Percentiles rank a stretch among this genome's conserved stretches.
Evolutionary conservation across 106 monocot species (phyloP).

Genomic region (Narthecium ossifragum): DNA sequence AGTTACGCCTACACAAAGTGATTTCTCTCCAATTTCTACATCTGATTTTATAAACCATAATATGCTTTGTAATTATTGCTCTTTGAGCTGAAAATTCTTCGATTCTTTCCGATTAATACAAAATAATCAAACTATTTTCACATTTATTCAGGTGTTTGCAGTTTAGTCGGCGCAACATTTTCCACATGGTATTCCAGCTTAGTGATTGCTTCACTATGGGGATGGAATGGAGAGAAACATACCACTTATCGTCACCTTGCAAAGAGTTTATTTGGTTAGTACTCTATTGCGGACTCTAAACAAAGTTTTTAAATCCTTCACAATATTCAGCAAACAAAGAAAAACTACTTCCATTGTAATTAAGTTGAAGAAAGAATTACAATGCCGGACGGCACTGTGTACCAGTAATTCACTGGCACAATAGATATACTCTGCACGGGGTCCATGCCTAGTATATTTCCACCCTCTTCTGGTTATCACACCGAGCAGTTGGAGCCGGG

Average conservation of each 20-base stretch:
- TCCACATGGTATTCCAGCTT: slow-evolving; percentile 55
- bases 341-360: neutral
- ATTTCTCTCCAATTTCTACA: no score
- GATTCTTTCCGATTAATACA: neutral
- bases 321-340: neutral
- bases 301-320: no score
- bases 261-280: slow-evolving; percentile 46
- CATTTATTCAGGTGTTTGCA: slow-evolving; percentile 26
- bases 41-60: no score
- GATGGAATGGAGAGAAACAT: slow-evolving; percentile 54
- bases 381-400: no score
- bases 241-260: slow-evolving; percentile 40
- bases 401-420: no score
- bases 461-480: neutral
- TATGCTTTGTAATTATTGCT: no score
- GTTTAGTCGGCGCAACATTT: slow-evolving; percentile 43
- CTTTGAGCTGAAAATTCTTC: no score
- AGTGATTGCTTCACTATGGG: slow-evolving; percentile 43
- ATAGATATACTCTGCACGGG: no score
- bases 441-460: no score
- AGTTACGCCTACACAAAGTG: no score
- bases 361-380: neutral
- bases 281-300: neutral
- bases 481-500: neutral
- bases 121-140: neutral